Base-by-base conservation (phyloP, 163 green algal species). In the Trebouxia gelatinosa region DNA sequence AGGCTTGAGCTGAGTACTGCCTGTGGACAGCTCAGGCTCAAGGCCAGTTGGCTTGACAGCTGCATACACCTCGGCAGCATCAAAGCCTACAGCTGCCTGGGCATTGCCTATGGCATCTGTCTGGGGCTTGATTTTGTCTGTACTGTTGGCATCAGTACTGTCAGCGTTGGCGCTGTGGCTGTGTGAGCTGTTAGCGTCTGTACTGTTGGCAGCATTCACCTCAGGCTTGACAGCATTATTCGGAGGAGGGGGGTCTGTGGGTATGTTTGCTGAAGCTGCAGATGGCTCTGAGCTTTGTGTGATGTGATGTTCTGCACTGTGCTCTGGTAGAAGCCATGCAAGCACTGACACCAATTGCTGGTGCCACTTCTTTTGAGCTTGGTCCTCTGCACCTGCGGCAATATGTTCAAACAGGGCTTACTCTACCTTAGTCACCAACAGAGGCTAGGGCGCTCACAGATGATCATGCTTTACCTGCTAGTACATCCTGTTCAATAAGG, bases 21-120 rank as follows among this genome's bases (percentile, higher is more conserved):
- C 21, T 16, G 11, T 28, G 7, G 65, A 28, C 39, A 91, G 81
- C 79, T 87, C 70, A 0, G 78, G 74, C 81, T 93, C 91, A 13
- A 35, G 6, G 0, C 89, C 87, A 0, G 26, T 77, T 0, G 91
- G 90, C 79, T 88, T 89, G 1, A 93, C 83, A 0, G 81, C 82
- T 6, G 80, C 38, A 40, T 92, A 94, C 21, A 95, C 50, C 74
- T 84, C 76, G 2, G 85, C 62, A 1, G 83, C 86, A 78, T 91
- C 89, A 78, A 89, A 92, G 11, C 46, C 40, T 62, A 43, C 38
- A 5, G 21, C 23, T n/a, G 32, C 26, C 0, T 19, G 66, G 16
- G n/a, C 38, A 54, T 54, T 59, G 38, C 21, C 16, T 9, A 26
- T 9, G 5, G 0, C 38, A 38, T 6, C 6, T 34, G 38, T 11